A percentile compares a stretch with the other conserved stretches of the same genome.
Conservation (phyloP, 1,284 basidiomycete species). For the Moniliella sp. region DNA sequence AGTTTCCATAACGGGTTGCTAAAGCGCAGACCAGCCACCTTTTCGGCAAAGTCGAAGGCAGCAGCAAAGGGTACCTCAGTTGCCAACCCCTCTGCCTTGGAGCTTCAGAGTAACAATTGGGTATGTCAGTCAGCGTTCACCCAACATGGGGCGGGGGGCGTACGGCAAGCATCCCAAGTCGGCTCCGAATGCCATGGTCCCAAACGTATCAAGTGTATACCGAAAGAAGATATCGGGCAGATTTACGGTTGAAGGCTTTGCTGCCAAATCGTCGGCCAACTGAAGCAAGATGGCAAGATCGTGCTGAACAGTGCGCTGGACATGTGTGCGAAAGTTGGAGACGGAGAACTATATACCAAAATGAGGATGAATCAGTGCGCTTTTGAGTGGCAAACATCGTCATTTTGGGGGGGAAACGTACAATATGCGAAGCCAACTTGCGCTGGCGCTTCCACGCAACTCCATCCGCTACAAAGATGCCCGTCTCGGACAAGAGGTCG, state of each 20-base stretch:
- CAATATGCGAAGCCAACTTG: conserved; percentile 18
- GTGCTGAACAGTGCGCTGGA: too few relatives aligned
- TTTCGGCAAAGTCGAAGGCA: conserved; percentile 16
- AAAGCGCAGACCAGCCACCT: conserved; percentile 12
- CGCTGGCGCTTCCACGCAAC: neutral
- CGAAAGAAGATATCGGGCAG: conserved; percentile 25
- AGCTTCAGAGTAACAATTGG: too few relatives aligned
- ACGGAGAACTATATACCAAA: too few relatives aligned
- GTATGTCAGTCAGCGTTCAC: too few relatives aligned
- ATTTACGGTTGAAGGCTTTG: too few relatives aligned
- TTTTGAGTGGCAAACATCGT: too few relatives aligned
- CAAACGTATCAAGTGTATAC: conserved; percentile 15
- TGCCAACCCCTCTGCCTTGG: conserved; percentile 4
- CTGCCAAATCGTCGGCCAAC: too few relatives aligned
- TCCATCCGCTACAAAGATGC: neutral
- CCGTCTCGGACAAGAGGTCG: neutral
- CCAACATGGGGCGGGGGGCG: too few relatives aligned
- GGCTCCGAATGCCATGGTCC: conserved; percentile 13
- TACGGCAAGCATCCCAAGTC: conserved; percentile 9
- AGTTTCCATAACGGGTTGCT: conserved; percentile 5
- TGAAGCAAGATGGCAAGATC: too few relatives aligned
- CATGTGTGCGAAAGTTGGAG: too few relatives aligned
- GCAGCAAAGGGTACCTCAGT: conserved; percentile 8
- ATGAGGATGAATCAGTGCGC: too few relatives aligned
- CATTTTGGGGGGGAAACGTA: too few relatives aligned